These are phyloP conservation scores for Earliella scabrosa DNA, from an alignment of 1,284 basidiomycete species.

Conservation along the genomic window DNA sequence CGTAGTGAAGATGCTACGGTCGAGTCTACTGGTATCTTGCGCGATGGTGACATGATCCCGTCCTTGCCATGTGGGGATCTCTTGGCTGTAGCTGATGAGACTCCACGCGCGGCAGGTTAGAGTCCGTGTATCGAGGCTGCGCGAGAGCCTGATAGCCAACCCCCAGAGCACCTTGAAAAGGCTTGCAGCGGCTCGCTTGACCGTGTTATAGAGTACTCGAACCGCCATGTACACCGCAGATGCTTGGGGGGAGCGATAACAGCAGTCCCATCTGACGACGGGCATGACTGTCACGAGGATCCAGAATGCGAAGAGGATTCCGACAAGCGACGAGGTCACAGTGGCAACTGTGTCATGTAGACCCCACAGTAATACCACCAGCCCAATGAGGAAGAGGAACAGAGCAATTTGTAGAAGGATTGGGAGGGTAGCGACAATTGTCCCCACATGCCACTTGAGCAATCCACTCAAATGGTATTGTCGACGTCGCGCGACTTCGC, in stretches of 20 bases:
- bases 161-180: too few relatives aligned
- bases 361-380: conserved; percentile 16
- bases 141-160: too few relatives aligned
- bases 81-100: too few relatives aligned
- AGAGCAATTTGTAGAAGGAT: conserved; percentile 17
- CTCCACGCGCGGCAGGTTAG: too few relatives aligned
- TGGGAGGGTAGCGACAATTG: conserved; percentile 16
- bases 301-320: neutral
- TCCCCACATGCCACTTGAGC: conserved; percentile 13
- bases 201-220: too few relatives aligned
- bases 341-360: conserved; percentile 12
- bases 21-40: too few relatives aligned
- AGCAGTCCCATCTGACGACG: neutral
- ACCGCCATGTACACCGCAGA: neutral
- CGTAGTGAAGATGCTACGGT: too few relatives aligned
- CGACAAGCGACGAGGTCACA: neutral
- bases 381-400: conserved; percentile 16
- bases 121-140: too few relatives aligned
- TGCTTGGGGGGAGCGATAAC: conserved; percentile 1
- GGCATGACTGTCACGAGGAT: conserved; percentile 8
- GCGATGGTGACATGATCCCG: too few relatives aligned
- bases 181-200: too few relatives aligned
- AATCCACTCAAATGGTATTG: conserved; percentile 17
- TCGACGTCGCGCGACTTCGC: conserved; percentile 10
- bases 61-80: too few relatives aligned